Base-by-base conservation (phyloP, 805 yeast species). In the Zygosaccharomyces pseudorouxii region DNA sequence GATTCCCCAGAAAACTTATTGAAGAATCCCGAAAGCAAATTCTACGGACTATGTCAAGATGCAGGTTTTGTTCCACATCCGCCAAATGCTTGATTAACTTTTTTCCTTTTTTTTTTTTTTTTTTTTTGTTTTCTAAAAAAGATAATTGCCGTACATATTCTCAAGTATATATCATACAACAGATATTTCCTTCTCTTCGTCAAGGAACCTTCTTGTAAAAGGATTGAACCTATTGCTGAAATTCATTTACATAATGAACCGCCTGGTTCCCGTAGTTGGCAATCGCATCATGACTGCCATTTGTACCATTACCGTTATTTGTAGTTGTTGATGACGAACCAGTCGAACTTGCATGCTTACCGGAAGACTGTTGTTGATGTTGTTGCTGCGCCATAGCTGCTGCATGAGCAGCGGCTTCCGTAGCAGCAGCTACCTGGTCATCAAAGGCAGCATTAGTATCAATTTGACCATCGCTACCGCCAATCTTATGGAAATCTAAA, bases 401-500 rank as follows among this genome's bases (percentile, higher is more conserved):
- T 2, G 68, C 68, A 23, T 60, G 64, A 5, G 68, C 68, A 9
- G 68, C 68, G 1, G 69, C 70, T 1, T 68, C 71, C 5, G 69
- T 64, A 2, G 69, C 69, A 19, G 69, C 70, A 3, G 68, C 69
- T 1, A 65, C 70, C 54, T 65, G 70, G 42, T 64, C 70, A 39
- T 65, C 70, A 40, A 65, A 65, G 18, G 66, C 62, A 2, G 70
- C 68, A 25, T 54, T 58, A 1, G 67, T 63, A 54, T 64, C 68
- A 38, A 65, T 65, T 47, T 60, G 68, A 8, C 67, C 65, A 42
- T 63, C 58, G 20, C 59, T 58, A 35, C 74, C 85, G 38, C 83
- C 90, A 50, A 86, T 87, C 67, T 89, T 95, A 69, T 92, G 98
- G 78, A 89, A 92, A 67, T 92, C 97, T 57, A 93, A 75, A 53